Base-by-base conservation (phyloP, 2,329 filamentous ascomycete species). In the Pseudocercospora cruenta region DNA sequence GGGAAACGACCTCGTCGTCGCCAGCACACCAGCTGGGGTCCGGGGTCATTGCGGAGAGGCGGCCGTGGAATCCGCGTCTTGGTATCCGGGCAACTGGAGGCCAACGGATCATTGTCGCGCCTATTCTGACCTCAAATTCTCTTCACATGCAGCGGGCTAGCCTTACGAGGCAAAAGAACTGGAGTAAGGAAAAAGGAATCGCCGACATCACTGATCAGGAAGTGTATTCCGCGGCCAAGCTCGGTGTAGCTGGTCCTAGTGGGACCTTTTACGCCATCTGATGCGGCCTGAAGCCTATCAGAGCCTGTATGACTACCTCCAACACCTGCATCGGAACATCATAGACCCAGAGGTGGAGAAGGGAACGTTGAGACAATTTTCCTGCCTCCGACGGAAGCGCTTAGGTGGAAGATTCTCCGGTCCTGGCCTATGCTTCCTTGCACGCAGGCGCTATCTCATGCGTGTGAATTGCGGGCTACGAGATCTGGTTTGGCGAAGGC, bases 361-460 rank as follows among this genome's bases (percentile, higher is more conserved):
- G 6, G 26, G 60, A 55, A 58, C 47, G 64, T 58, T 55, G 58
- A 49, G 58, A 39, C 60, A 67, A 63, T 67, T 61, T 67, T 64
- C 60, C 65, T 63, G 51, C 47, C 54, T 58, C 64, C 60, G 55
- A 24, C 31, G 54, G 55, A 51, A 51, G n/a, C 58, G 58, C 61
- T 63, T 62, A 51, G 14, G 54, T 31, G 43, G 53, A 65, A 43
- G 66, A 61, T 70, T 66, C 65, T 67, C 69, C 69, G 68, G 47
- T 45, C 60, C 60, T 60, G 66, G 63, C 69, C 69, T 71, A 67
- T 70, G 55, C 57, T 64, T 66, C 45, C 61, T 47, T 54, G 60
- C 66, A 67, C 60, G 65, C 66, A 66, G 62, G 45, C 57, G 43
- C 51, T 36, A 57, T 39, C 54, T 62, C 39, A 55, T 62, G 53